Conservation (phyloP, 2,329 filamentous ascomycete species). For the Neofusicoccum kwambonambiense region DNA sequence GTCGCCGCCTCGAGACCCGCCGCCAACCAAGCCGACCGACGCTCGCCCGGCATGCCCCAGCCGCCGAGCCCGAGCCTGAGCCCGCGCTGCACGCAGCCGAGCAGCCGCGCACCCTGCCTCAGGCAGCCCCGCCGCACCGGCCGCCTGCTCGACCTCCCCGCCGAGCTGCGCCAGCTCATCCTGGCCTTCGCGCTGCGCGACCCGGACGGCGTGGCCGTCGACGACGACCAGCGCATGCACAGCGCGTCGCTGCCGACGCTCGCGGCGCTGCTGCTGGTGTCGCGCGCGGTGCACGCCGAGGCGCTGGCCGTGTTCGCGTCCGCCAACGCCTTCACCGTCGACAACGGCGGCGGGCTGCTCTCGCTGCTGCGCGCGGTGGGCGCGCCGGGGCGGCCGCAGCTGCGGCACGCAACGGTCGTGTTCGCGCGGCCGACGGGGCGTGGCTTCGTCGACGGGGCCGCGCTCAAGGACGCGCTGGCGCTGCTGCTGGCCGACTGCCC, state of each 20-base stretch:
- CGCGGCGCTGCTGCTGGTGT: neutral
- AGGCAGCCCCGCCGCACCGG: neutral
- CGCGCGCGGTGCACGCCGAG: neutral
- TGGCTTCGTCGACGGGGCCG: neutral
- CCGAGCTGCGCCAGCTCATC: conserved; percentile 5
- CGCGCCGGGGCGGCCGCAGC: conserved; percentile 1
- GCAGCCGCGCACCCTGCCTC: too few species aligned
- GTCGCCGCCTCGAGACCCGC: too few species aligned
- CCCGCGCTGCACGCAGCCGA: neutral
- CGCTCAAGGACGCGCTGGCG: neutral
- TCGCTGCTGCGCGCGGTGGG: neutral
- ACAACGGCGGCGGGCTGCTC: conserved; percentile 7
- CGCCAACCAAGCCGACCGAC: too few species aligned
- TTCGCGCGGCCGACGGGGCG: conserved; percentile 2
- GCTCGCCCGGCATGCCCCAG: too few species aligned
- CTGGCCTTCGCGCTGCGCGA: neutral
- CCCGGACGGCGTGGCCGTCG: neutral
- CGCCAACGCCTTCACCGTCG: neutral
- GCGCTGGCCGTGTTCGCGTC: conserved; percentile 2
- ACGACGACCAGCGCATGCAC: neutral
- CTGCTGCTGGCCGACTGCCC: neutral
- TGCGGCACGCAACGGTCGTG: neutral
- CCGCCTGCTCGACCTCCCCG: conserved; percentile 3
- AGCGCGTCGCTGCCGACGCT: neutral
- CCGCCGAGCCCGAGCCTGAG: too few species aligned